These are phyloP conservation scores for Juglanconis sp. DNA, from an alignment of 2,329 filamentous ascomycete genomes.

Conservation along the genomic window DNA sequence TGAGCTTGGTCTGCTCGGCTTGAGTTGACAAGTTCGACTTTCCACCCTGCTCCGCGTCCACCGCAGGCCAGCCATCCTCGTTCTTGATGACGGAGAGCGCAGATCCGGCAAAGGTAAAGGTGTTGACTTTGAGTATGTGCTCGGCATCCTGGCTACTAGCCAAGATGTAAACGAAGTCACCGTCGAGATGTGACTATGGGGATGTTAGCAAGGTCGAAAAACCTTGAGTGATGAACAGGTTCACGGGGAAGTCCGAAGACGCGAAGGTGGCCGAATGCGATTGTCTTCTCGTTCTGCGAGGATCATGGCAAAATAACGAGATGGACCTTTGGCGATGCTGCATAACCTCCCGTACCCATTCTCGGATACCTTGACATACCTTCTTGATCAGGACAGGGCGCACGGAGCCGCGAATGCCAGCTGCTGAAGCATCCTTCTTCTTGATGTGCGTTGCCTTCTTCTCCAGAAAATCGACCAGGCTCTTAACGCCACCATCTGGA, in stretches of 20 bases:
- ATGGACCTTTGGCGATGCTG: constrained; percentile 36
- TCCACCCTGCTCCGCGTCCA: constrained; percentile 31
- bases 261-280: constrained; percentile 30
- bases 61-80: constrained; percentile 36
- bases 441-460: constrained; percentile 54
- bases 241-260: constrained; percentile 35
- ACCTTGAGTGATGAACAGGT: constrained; percentile 34
- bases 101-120: constrained; percentile 65
- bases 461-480: constrained; percentile 66
- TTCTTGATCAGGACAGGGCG: constrained; percentile 66
- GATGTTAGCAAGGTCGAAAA: constrained; percentile 63
- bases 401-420: constrained; percentile 46
- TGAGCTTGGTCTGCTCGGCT: constrained; percentile 58
- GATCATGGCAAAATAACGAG: constrained; percentile 36
- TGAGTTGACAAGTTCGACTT: constrained; percentile 9
- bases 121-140: constrained; percentile 65
- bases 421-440: constrained; percentile 1
- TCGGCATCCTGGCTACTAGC: constrained; percentile 62
- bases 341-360: constrained; percentile 40
- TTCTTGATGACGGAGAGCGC: constrained; percentile 54
- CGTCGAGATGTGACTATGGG: constrained; percentile 65
- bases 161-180: constrained; percentile 66
- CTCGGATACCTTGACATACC: constrained; percentile 61
- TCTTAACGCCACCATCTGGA: constrained; percentile 62
- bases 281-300: constrained; percentile 37